Base-by-base conservation (phyloP, 768 basidiomycete species). In the Myochromella boudieri region DNA sequence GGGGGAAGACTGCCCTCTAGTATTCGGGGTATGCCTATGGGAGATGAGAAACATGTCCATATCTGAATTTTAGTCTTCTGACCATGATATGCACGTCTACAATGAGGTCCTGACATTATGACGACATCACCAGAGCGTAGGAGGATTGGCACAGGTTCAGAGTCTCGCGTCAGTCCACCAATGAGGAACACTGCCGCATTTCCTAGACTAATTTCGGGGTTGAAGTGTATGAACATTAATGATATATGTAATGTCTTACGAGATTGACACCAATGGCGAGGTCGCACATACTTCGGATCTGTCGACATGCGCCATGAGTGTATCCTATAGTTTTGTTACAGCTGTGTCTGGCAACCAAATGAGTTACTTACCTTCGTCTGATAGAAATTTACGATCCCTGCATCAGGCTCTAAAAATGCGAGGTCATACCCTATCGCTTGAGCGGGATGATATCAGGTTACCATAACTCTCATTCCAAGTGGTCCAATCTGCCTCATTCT, bases 291-390 rank as follows among this genome's bases (percentile, higher is more conserved):
- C 77, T 68, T 99, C 95, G 17, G 95, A 93, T 15, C 91, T 87
- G 65, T 99, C 95, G n/a, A 97, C 91, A 63, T 99, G 95, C 0
- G 82, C 95, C 87, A 97, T 97, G 15, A 99, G 79, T 0, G 93
- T 91, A 53, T 98, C 94, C 79, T 84, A 50, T n/a, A 11, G 3
- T 46, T 40, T 11, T 37, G 22, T 45, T 40, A 15, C 42, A 31
- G 26, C 38, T 15, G 43, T 26, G 20, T 6, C 12, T 26, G 12
- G 20, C n/a, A 38, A 8, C 28, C 28, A 11, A 20, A 22, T 21
- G 12, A 21, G 2, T 22, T 15, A 41, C 58, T 31, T 25, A 79
- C 84, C 65, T 84, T 87, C 36, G 76, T 77, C 64, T 94, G 90
- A 61, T 97, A 97, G 60, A 94, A 97, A 61, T 98, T 98, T 44